Base-by-base conservation (phyloP, 352 stramenopile genomes). In the Phytophthora pini region DNA sequence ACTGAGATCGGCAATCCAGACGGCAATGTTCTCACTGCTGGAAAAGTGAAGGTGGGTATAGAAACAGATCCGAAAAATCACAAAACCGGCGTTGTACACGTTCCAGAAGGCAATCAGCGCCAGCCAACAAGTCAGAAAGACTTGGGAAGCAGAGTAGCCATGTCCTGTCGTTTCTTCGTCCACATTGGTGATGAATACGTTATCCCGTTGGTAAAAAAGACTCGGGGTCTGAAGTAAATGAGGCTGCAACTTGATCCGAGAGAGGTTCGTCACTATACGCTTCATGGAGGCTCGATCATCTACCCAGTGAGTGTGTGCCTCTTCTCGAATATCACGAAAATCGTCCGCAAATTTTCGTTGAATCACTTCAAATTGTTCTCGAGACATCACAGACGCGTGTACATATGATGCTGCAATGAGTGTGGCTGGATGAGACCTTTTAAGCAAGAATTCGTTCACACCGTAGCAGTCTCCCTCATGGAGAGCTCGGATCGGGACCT, bases 51-150 rank as follows among this genome's bases (percentile, higher is more conserved):
- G 62, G 5, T 78, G 47, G 4, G 70, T 56, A 20, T 90, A 52
- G 29, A 92, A 93, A 24, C 73, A 70, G 15, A 93, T 74, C 0
- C 82, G 82, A 43, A 91, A 93, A 4, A 84, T 81, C 24, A 92
- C 77, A 50, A 85, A 72, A 13, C 85, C 61, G 2, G 70, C 78
- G 40, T 92, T 89, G 74, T 89, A 91, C 3, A 89, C 47, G 38
- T 82, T 94, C 82, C 49, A 89, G 9, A 10, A 66, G 1, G 79
- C 82, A 15, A 94, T 49, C 0, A 79, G 15, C 0, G 74, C 45
- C 22, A 75, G 71, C 86, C 84, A 94, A 4, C 45, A 24, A 9
- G 50, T 73, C 7, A 34, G 48, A 6, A 67, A 61, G 31, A 36
- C 9, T 12, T 36, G 8, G 31, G 31, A 13, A 36, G 31, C 10